A percentile compares a stretch with the other conserved stretches of the same genome.
These are phyloP conservation scores for Magnusiomyces tetraspermus DNA, from an alignment of 1,139 yeast species.

Conservation along the genomic window DNA sequence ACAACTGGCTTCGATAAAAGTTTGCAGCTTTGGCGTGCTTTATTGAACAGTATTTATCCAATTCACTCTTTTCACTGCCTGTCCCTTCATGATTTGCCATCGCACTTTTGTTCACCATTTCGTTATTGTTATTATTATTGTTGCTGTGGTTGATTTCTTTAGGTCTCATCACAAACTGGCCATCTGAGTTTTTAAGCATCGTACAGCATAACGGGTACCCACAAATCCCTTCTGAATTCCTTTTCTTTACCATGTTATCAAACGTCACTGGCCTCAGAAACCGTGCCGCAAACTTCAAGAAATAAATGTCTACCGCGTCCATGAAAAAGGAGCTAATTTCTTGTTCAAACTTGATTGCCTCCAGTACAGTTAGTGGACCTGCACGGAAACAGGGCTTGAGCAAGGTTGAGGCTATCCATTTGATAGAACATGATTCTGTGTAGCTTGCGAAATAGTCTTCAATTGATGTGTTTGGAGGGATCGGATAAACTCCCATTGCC, in stretches of 20 bases:
- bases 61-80: constrained; percentile 52
- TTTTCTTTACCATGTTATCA: constrained; percentile 67
- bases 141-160: no score
- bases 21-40: constrained; percentile 75
- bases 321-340: constrained; percentile 11
- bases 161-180: constrained; percentile 28
- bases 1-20: constrained; percentile 65
- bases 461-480: background rate
- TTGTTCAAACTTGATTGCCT: constrained; percentile 9
- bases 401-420: constrained; percentile 8
- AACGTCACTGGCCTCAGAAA: constrained; percentile 64
- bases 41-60: constrained; percentile 64
- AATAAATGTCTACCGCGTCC: constrained; percentile 36
- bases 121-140: no score
- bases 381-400: constrained; percentile 11
- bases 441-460: constrained; percentile 11
- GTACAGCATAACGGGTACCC: constrained; percentile 70
- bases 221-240: constrained; percentile 71
- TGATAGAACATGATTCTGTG: constrained; percentile 12
- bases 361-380: constrained; percentile 12
- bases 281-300: constrained; percentile 55
- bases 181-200: constrained; percentile 37
- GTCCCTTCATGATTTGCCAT: no score
- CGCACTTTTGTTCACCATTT: no score
- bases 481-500: background rate